Evolutionary conservation across 495 filamentous ascomycete genomes (phyloP), one percentile per base, ranked within the genome.

Genomic region (Venustampulla echinocandica): DNA sequence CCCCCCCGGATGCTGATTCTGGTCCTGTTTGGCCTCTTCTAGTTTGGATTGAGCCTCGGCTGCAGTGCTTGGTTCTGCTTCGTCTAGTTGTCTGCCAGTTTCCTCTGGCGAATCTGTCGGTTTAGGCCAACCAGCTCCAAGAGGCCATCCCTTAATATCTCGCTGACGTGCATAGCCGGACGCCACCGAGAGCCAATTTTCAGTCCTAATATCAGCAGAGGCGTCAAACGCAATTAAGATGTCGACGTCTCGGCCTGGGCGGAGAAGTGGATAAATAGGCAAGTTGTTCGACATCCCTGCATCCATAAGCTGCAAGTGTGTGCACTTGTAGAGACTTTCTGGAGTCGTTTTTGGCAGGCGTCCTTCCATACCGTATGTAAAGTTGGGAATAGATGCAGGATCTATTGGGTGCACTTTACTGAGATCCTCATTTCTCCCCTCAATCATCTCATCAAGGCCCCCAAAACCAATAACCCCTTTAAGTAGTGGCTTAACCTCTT

Each of bases 281-380:
- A 98, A 73, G 55, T 98, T 98, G 61, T 97, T 97, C 42, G 83
- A 88, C 90, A 98, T 98, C 10, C 92, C 92, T 4, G 92, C 87
- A 65, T 98, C 92, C 84, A 95, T 95, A 3, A 96, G 76, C 53
- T 92, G 82, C 19, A 97, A 70, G 53, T 87, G 80, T 25, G 80
- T 67, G 15, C 68, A 71, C 38, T 75, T 68, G 56, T 83, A 79
- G 32, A 94, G 79, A 20, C 76, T 85, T 37, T 82, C 74, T 0
- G 92, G 88, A 36, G 80, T 82, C 2, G 81, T 85, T 0, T 72
- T 58, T 0, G 88, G 85, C 24, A 98, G 69, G 46, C 74, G 70
- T 42, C 75, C 76, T 52, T 82, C 74, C 77, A 98, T 82, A 4
- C 85, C 87, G 47, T 84, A 74, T 3, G 79, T 80, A 57, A 80